These are phyloP conservation scores for Elongisporangium senticosum DNA, from an alignment of 352 stramenopile genomes.

Conservation along the genomic window DNA sequence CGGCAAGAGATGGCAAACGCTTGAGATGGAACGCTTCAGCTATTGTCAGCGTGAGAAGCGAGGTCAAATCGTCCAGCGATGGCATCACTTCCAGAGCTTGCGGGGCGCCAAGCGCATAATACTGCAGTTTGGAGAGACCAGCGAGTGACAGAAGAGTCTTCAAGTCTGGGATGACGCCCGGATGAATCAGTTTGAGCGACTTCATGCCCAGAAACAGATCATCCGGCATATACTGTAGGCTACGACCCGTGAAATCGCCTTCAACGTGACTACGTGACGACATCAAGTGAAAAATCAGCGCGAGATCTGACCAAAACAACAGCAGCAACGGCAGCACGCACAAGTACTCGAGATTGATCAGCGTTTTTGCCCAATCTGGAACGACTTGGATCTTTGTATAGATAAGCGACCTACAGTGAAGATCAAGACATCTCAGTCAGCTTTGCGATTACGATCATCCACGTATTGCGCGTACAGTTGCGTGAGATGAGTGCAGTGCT, in stretches of 20 bases:
- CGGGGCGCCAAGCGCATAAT: constrained; percentile 18
- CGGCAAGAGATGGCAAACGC: constrained; percentile 14
- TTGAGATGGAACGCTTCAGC: constrained; percentile 21
- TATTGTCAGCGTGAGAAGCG: constrained; percentile 17
- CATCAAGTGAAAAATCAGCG: not conserved
- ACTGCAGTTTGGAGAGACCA: constrained; percentile 23
- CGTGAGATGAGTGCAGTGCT: constrained; percentile 22
- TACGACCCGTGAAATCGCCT: constrained; percentile 26
- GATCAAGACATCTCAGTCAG: not conserved
- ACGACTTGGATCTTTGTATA: constrained; percentile 25
- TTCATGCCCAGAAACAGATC: constrained; percentile 34
- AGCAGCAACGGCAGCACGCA: constrained; percentile 7
- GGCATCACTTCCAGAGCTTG: constrained; percentile 20
- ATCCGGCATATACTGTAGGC: constrained; percentile 18
- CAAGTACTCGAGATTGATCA: constrained; percentile 27
- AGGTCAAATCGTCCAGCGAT: constrained; percentile 18
- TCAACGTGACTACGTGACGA: constrained; percentile 17
- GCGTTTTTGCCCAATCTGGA: constrained; percentile 19
- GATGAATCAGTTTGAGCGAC: constrained; percentile 31
- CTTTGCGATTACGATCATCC: not conserved
- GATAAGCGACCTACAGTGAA: constrained; percentile 22
- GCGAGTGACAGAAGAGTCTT: constrained; percentile 26
- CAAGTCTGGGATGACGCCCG: constrained; percentile 17
- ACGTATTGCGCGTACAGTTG: constrained; percentile 14
- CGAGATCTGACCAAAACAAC: not conserved